A percentile compares a stretch with the other conserved stretches of the same genome.
Conservation (phyloP, 2,329 filamentous ascomycete species). For the Polytolypa hystricis region DNA sequence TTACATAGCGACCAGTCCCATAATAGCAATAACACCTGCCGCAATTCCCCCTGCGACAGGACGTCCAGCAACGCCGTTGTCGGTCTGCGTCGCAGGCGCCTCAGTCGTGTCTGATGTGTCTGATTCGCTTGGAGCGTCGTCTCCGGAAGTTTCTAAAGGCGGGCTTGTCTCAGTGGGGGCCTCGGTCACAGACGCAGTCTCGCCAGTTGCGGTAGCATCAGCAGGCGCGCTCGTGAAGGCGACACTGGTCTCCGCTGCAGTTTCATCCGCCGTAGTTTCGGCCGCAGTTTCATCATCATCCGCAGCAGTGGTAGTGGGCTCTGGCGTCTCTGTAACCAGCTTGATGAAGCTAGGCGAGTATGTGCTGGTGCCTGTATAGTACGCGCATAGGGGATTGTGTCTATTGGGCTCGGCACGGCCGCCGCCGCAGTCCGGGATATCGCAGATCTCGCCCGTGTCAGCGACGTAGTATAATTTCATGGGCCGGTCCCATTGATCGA, state of each 20-base stretch:
- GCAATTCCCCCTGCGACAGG: background rate
- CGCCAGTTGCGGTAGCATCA: background rate
- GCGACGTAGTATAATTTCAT: background rate
- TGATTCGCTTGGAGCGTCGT: no score
- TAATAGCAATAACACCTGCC: background rate
- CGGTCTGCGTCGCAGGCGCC: no score
- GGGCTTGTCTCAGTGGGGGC: background rate
- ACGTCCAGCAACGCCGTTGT: background rate
- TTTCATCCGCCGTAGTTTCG: background rate
- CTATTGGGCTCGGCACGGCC: background rate
- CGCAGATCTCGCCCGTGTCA: background rate
- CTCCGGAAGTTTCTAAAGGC: no score
- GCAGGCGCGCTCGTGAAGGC: background rate
- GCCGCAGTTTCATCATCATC: background rate
- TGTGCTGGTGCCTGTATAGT: background rate
- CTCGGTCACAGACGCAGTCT: background rate
- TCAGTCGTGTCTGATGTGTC: no score
- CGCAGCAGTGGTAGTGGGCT: background rate
- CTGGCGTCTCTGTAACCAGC: background rate
- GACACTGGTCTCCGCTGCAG: background rate
- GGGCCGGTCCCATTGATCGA: background rate
- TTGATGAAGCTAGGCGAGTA: background rate
- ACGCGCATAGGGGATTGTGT: background rate
- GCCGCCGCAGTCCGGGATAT: background rate
- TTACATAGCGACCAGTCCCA: background rate